phyloP scores from a whole-genome alignment of 768 basidiomycete species.

The Lactifluus pinguis region DNA sequence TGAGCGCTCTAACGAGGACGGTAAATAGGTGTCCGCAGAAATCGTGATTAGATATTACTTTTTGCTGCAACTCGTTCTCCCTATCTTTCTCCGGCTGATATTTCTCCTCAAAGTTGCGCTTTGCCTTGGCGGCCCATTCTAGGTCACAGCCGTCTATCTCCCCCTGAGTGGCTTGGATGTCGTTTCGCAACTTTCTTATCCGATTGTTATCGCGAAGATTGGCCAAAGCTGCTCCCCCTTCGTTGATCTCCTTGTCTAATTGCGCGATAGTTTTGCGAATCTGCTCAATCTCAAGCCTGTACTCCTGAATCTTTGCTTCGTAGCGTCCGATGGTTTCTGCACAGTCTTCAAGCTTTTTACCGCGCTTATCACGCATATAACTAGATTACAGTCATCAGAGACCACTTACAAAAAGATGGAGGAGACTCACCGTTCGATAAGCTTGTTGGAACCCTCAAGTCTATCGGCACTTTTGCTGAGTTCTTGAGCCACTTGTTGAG shows the following conservation, averaged over 20 bases:
- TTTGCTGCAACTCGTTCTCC: conserved; percentile 62
- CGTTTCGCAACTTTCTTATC: conserved; percentile 54
- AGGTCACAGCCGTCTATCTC: conserved; percentile 74
- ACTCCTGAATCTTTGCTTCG: conserved; percentile 37
- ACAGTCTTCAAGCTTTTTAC: conserved; percentile 50
- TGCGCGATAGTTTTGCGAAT: conserved; percentile 38
- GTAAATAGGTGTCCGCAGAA: neutral
- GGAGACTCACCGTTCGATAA: conserved; percentile 49
- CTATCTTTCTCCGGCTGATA: conserved; percentile 63
- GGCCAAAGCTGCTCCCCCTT: conserved; percentile 57
- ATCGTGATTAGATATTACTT: conserved; percentile 35
- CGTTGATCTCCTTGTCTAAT: conserved; percentile 73
- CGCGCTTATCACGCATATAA: conserved; percentile 63
- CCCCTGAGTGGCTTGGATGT: conserved; percentile 56
- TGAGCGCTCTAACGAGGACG: conserved; percentile 51
- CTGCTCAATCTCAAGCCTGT: conserved; percentile 32
- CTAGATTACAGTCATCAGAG: conserved; percentile 31
- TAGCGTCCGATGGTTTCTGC: conserved; percentile 42
- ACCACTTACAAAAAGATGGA: neutral
- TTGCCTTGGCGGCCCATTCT: conserved; percentile 77
- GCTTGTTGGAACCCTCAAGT: conserved; percentile 49
- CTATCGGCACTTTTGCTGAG: conserved; percentile 56
- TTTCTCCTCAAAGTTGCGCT: conserved; percentile 74
- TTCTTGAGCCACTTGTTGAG: conserved; percentile 52
- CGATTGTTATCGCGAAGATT: conserved; percentile 80